Conservation (phyloP, 2,329 filamentous ascomycete genomes). For the Diaporthe helianthi region DNA sequence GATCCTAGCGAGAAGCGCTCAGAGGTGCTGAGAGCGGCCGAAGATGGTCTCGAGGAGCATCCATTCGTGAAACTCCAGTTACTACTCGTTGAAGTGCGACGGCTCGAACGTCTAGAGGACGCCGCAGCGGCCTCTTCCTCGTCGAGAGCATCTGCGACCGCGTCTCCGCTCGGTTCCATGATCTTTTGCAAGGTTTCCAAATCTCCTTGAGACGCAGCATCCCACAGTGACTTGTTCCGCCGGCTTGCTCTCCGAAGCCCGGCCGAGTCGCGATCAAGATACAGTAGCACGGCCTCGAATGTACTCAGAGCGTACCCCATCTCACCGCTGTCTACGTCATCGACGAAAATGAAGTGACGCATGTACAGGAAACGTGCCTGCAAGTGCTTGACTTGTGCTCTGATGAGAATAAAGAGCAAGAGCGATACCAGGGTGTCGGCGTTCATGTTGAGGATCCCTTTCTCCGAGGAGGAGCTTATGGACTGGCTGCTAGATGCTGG, state of each 20-base stretch:
- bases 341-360: slow-evolving; percentile 96
- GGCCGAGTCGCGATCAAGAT: slow-evolving; percentile 82
- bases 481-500: slow-evolving; percentile 44
- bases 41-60: slow-evolving; percentile 46
- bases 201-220: slow-evolving; percentile 80
- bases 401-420: slow-evolving; percentile 89
- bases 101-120: slow-evolving; percentile 49
- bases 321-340: slow-evolving; percentile 95
- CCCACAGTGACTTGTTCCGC: slow-evolving; percentile 87
- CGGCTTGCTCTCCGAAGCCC: slow-evolving; percentile 84
- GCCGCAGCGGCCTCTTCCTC: slow-evolving; percentile 47
- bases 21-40: slow-evolving; percentile 49
- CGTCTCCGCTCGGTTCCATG: slow-evolving; percentile 72
- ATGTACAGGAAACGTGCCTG: slow-evolving; percentile 93
- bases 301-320: slow-evolving; percentile 96
- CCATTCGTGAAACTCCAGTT: slow-evolving; percentile 55
- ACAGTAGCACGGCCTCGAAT: slow-evolving; percentile 90
- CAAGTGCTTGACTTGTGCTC: slow-evolving; percentile 85
- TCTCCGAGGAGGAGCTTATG: slow-evolving; percentile 52
- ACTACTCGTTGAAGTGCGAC: slow-evolving; percentile 52
- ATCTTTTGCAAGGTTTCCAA: slow-evolving; percentile 77
- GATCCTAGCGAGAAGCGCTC: slow-evolving; percentile 63
- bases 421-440: slow-evolving; percentile 94
- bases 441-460: slow-evolving; percentile 68
- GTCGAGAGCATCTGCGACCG: slow-evolving; percentile 52